Evolutionary conservation across 371 early-diverging fungal species (phyloP), one percentile per base, ranked within the genome.

Genomic region (Mortierella sp.): DNA sequence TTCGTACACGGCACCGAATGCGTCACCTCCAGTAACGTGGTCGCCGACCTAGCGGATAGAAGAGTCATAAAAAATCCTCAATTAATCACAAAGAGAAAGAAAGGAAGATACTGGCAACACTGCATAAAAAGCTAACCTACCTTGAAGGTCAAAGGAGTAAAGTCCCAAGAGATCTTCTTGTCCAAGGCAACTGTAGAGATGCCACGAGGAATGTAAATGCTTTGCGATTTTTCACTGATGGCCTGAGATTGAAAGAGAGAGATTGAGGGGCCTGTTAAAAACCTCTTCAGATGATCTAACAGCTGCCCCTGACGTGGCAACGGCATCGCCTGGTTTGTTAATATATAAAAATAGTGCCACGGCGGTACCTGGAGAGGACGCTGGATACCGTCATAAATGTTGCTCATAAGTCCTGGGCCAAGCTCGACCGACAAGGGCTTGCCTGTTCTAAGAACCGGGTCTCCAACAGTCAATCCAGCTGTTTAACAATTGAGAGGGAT

Each of bases 331-430:
- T n/a, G n/a, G n/a, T n/a, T n/a, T n/a, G n/a, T n/a, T n/a, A n/a
- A n/a, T n/a, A n/a, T n/a, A n/a, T n/a, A n/a, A n/a, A n/a, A n/a
- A n/a, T n/a, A n/a, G n/a, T n/a, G n/a, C n/a, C n/a, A n/a, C 37
- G 9, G 37, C 37, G 52, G 53, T 67, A 91, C 91, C 86, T 96
- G 94, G 64, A 99, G 89, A 37, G 99, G 99, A 69, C 99, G 94
- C 84, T 99, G 99, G 82, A 99, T 99, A 81, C 99, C 99, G 83
- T 99, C 99, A 83, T 95, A 99, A 70, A 99, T 99, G 88, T 99
- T 99, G 73, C 93, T 91, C 92, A 97, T 95, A 47, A 99, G 90
- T 68, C 98, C 99, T 64, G 99, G 99, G 23, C 99, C 99, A 37
- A 99, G 90, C 85, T 99, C 99, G 43, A 99, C 99, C 19, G 99